Conservation (phyloP, 2,329 filamentous ascomycete species). For the Ophiocordyceps camponoti-saundersi region DNA sequence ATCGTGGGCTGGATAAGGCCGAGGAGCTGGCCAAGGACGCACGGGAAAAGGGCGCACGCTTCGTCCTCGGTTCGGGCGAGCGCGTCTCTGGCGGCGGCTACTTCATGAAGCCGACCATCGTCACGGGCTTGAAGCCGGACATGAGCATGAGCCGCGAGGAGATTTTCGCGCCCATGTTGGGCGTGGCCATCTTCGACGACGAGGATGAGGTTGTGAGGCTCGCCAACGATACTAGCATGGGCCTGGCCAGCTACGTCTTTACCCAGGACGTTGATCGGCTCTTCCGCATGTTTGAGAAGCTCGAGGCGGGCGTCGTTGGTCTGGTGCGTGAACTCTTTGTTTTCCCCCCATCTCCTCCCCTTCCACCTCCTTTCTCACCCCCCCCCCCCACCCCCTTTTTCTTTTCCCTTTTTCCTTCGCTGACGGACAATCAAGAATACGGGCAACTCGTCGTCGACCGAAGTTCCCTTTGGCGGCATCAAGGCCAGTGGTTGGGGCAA, state of each 20-base stretch:
- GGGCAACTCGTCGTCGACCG: constrained; percentile 22
- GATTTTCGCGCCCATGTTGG: constrained; percentile 56
- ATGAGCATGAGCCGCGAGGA: constrained; percentile 54
- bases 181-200: constrained; percentile 49
- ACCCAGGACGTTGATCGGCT: constrained; percentile 24
- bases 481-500: constrained; percentile 30
- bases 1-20: constrained; percentile 15
- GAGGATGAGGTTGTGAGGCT: constrained; percentile 52
- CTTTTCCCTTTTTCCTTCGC: background rate
- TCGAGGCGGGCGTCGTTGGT: constrained; percentile 27
- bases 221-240: constrained; percentile 50
- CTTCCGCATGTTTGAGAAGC: constrained; percentile 25
- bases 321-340: constrained; percentile 11
- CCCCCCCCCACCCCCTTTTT: background rate
- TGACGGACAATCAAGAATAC: constrained; percentile 14
- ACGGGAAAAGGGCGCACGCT: constrained; percentile 39
- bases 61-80: constrained; percentile 35
- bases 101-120: constrained; percentile 54
- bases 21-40: constrained; percentile 41
- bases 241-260: constrained; percentile 58
- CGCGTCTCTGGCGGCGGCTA: constrained; percentile 34
- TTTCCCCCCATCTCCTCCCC: background rate
- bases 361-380: background rate
- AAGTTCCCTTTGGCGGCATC: constrained; percentile 29
- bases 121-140: constrained; percentile 46